These are phyloP conservation scores for Curvularia verruculosa DNA, from an alignment of 2,329 filamentous ascomycete species.

Conservation along the genomic window DNA sequence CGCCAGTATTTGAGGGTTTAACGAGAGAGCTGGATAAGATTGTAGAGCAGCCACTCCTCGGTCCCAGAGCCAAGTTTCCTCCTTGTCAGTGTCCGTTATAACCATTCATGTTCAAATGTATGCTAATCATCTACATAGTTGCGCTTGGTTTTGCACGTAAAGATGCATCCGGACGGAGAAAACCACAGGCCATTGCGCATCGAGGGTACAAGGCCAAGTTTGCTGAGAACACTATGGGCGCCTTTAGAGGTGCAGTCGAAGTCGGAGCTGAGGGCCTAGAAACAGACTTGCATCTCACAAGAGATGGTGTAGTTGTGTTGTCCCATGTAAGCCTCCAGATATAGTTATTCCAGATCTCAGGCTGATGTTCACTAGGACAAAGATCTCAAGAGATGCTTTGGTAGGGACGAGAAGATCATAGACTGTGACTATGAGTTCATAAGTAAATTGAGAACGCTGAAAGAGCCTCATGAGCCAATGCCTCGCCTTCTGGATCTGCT, in stretches of 20 bases:
- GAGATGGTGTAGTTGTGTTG: conserved; percentile 82
- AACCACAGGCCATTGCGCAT: conserved; percentile 78
- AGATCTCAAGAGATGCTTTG: conserved; percentile 80
- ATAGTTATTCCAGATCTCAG: background rate
- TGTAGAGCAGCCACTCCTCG: conserved; percentile 43
- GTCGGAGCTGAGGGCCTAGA: conserved; percentile 82
- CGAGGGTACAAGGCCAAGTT: conserved; percentile 77
- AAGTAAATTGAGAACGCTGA: conserved; percentile 68
- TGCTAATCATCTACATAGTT: conserved; percentile 35
- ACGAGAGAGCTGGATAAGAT: conserved; percentile 44
- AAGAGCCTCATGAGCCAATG: conserved; percentile 72
- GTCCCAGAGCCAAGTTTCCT: conserved; percentile 40
- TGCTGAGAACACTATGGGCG: conserved; percentile 85
- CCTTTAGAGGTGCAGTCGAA: conserved; percentile 74
- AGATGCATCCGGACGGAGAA: conserved; percentile 44
- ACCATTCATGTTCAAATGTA: background rate
- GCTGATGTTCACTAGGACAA: conserved; percentile 63
- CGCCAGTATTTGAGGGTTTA: conserved; percentile 45
- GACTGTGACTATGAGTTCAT: conserved; percentile 81
- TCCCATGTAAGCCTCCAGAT: conserved; percentile 67
- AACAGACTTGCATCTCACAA: conserved; percentile 83
- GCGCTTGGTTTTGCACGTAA: conserved; percentile 44
- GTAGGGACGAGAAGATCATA: conserved; percentile 70
- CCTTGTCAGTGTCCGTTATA: conserved; percentile 21
- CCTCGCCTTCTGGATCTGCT: conserved; percentile 77